phyloP scores from a whole-genome alignment of 768 basidiomycete genomes.

The Dacryopinax primogenitus region DNA sequence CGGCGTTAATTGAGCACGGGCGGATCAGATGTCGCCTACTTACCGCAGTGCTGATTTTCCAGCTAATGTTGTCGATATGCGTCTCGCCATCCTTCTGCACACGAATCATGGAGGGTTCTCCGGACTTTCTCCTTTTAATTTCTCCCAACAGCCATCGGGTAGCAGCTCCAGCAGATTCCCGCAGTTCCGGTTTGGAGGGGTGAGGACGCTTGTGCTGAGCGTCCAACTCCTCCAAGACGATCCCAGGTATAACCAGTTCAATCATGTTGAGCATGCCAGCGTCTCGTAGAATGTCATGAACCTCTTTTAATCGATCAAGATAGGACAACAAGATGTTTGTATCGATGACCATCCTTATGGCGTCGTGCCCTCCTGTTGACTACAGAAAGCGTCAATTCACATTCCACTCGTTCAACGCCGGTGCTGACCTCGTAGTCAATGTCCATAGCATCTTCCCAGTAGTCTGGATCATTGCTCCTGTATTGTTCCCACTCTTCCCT shows the following conservation, averaged over 20 bases:
- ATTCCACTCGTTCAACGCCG: neutral
- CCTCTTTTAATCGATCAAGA: slow-evolving; percentile 49
- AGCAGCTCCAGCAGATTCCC: slow-evolving; percentile 56
- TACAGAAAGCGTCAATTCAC: neutral
- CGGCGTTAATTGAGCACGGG: slow-evolving; percentile 19
- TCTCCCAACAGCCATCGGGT: slow-evolving; percentile 55
- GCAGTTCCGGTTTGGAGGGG: slow-evolving; percentile 24
- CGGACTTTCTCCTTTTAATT: slow-evolving; percentile 40
- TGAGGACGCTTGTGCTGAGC: slow-evolving; percentile 23
- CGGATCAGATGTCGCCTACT: slow-evolving; percentile 19
- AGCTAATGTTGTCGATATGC: slow-evolving; percentile 42
- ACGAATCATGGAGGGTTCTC: slow-evolving; percentile 28
- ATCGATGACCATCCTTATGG: slow-evolving; percentile 39
- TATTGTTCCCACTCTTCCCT: neutral
- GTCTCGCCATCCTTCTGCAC: slow-evolving; percentile 46
- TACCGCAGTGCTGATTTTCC: slow-evolving; percentile 43
- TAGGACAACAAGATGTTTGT: slow-evolving; percentile 66
- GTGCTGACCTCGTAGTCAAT: neutral
- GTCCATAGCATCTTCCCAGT: neutral
- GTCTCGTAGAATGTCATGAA: slow-evolving; percentile 36
- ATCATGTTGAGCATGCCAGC: slow-evolving; percentile 35
- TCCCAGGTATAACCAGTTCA: slow-evolving; percentile 52
- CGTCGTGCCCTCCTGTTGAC: neutral
- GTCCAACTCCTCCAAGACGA: slow-evolving; percentile 67
- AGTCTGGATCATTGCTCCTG: neutral